Conservation (phyloP, 495 filamentous ascomycete genomes). For the Poronia punctata region DNA sequence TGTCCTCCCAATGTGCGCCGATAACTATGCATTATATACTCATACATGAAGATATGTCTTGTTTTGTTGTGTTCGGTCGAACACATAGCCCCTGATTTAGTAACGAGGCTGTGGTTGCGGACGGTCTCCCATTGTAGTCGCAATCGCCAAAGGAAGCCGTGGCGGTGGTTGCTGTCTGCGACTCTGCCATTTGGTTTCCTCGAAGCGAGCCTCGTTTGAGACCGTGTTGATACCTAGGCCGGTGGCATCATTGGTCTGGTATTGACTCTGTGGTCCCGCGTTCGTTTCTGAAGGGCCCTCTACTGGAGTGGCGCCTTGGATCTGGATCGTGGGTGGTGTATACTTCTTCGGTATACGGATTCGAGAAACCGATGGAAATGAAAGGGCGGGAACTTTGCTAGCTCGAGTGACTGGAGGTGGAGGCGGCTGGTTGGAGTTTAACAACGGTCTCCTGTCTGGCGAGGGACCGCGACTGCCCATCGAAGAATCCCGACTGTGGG, state of each 20-base stretch:
- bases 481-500: slow-evolving; percentile 8
- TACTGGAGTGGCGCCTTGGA: slow-evolving; percentile 13
- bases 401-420: slow-evolving; percentile 3
- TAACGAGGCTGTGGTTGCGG: too few species aligned
- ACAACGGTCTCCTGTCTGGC: slow-evolving; percentile 2
- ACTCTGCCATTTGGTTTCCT: neutral
- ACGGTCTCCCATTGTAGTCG: neutral
- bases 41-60: slow-evolving; percentile 1
- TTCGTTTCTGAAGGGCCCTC: neutral
- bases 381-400: slow-evolving; percentile 14
- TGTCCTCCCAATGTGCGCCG: slow-evolving; percentile 9
- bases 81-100: too few species aligned
- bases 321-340: slow-evolving; percentile 16
- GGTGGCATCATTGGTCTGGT: neutral
- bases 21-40: slow-evolving; percentile 8
- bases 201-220: neutral
- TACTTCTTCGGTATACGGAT: slow-evolving; percentile 17
- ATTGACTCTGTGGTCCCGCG: neutral
- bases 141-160: neutral
- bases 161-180: slow-evolving; percentile 1
- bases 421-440: slow-evolving; percentile 1
- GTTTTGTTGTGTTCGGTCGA: too few species aligned
- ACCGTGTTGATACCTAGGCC: neutral
- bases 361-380: slow-evolving; percentile 18
- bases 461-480: slow-evolving; percentile 6